Percentiles rank a stretch among this genome's conserved stretches.
phyloP scores from a whole-genome alignment of 108 stramenopile species.

The Nitzschia inconspicua region DNA sequence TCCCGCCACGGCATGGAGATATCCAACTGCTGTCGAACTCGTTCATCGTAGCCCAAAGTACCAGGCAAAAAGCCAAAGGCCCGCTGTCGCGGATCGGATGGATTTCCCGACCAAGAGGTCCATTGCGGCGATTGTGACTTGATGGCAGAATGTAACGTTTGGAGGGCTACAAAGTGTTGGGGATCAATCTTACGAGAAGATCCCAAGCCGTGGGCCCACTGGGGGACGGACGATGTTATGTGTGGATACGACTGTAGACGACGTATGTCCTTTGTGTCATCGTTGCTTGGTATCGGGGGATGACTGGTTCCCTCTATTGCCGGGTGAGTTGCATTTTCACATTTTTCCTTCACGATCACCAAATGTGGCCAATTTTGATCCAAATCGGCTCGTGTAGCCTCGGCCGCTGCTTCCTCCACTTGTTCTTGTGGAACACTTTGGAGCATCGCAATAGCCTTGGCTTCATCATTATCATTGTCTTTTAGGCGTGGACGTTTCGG shows the following conservation, averaged over 20 bases:
- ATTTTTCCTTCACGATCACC: background rate
- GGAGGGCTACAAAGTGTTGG: constrained; percentile 17
- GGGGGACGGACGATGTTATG: constrained; percentile 2
- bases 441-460: constrained; percentile 15
- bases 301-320: background rate
- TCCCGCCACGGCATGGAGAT: constrained; percentile 27
- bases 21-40: constrained; percentile 24
- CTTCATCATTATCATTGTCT: constrained; percentile 7
- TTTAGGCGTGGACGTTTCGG: constrained; percentile 12
- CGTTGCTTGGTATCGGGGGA: background rate
- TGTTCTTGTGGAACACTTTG: constrained; percentile 8
- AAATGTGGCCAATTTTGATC: constrained; percentile 12
- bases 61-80: constrained; percentile 42
- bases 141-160: constrained; percentile 23
- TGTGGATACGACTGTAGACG: background rate
- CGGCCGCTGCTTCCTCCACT: constrained; percentile 28
- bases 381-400: constrained; percentile 18
- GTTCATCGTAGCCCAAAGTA: constrained; percentile 26
- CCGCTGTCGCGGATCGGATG: constrained; percentile 26
- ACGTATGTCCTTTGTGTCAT: background rate
- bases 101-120: constrained; percentile 35
- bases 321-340: no score
- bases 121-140: constrained; percentile 18
- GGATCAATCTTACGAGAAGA: background rate
- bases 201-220: constrained; percentile 26